These are phyloP conservation scores for Macrolepiota albuminosa DNA, from an alignment of 768 basidiomycete species.

Conservation along the genomic window DNA sequence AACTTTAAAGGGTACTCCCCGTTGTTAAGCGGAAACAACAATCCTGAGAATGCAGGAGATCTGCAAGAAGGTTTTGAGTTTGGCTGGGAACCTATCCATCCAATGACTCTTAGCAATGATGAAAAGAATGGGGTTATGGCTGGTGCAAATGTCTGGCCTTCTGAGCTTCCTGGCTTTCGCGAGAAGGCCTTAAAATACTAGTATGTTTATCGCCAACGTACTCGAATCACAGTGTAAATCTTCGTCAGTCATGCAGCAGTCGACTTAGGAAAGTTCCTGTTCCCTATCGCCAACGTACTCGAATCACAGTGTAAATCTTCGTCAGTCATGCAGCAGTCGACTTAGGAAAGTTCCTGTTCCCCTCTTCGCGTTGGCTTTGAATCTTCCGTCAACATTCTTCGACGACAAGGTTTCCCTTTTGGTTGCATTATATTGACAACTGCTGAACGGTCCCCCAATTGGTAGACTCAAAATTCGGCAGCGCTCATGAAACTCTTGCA, in stretches of 20 bases:
- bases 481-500: constrained; percentile 77
- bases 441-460: neutral
- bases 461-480: constrained; percentile 69
- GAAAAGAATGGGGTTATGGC: constrained; percentile 53
- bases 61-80: constrained; percentile 90
- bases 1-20: constrained; percentile 79
- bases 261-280: constrained; percentile 55
- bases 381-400: constrained; percentile 72
- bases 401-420: constrained; percentile 59
- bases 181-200: constrained; percentile 60
- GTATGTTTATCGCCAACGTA: constrained; percentile 31
- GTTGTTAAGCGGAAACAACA: constrained; percentile 67
- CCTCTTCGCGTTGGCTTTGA: constrained; percentile 78
- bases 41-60: constrained; percentile 77
- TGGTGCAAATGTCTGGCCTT: constrained; percentile 79
- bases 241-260: constrained; percentile 29
- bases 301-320: neutral
- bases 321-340: constrained; percentile 30
- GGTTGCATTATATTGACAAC: neutral
- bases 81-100: constrained; percentile 57
- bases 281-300: constrained; percentile 31
- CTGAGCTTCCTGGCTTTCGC: constrained; percentile 54
- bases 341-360: constrained; percentile 67
- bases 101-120: constrained; percentile 20
- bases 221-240: neutral